phyloP scores from a whole-genome alignment of 2,329 filamentous ascomycete species.

The Penicillium hordei region DNA sequence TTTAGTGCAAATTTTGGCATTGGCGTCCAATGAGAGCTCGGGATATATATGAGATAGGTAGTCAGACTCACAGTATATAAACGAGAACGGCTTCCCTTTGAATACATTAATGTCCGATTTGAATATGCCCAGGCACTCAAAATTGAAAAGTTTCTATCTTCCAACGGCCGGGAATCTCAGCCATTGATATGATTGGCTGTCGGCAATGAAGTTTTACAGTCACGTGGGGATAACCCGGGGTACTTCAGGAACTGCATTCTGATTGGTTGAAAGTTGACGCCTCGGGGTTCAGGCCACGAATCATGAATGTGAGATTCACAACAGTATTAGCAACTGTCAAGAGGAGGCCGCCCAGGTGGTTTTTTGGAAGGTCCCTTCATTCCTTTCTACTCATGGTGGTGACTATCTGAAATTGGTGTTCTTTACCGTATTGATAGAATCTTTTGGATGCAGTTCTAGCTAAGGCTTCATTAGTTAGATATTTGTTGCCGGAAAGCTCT shows the following conservation, averaged over 20 bases:
- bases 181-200: constrained; percentile 6
- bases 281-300: neutral
- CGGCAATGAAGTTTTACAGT: neutral
- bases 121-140: neutral
- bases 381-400: no score
- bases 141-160: neutral
- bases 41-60: neutral
- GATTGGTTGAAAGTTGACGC: neutral
- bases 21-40: neutral
- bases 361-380: no score
- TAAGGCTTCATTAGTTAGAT: no score
- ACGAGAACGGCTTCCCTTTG: neutral
- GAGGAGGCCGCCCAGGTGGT: no score
- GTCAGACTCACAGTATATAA: neutral
- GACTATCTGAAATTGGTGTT: no score
- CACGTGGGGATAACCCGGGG: neutral
- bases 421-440: no score
- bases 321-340: no score
- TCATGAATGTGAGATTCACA: no score
- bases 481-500: no score
- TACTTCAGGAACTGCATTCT: constrained; percentile 2
- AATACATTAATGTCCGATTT: neutral
- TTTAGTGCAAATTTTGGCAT: constrained; percentile 14
- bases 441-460: no score
- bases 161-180: neutral